These are phyloP conservation scores for Bipolaris gigantea DNA, from an alignment of 2,329 filamentous ascomycete species.

Conservation along the genomic window DNA sequence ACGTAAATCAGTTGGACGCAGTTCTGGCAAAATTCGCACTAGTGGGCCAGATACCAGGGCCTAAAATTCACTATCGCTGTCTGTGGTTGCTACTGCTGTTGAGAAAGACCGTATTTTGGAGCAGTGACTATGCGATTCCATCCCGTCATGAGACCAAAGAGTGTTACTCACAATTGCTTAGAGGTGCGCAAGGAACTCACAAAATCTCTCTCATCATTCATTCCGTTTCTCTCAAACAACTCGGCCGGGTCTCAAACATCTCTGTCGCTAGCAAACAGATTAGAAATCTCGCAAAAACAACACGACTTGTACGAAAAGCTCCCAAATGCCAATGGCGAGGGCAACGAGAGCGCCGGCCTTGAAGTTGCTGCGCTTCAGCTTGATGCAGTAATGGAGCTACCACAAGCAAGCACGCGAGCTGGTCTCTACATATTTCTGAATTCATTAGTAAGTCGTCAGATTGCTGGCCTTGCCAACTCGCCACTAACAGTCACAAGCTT, in stretches of 20 bases:
- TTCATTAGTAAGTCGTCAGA: slow-evolving; percentile 62
- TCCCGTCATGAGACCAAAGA: neutral
- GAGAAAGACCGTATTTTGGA: no score
- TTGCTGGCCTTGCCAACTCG: neutral
- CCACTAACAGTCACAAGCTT: slow-evolving; percentile 60
- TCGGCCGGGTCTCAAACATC: slow-evolving; percentile 56
- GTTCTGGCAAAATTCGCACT: no score
- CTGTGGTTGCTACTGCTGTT: no score
- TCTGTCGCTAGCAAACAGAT: slow-evolving; percentile 49
- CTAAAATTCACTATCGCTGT: no score
- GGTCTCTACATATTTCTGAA: slow-evolving; percentile 86
- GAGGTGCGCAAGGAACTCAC: slow-evolving; percentile 39
- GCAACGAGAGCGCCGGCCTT: slow-evolving; percentile 42
- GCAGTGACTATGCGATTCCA: neutral
- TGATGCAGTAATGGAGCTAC: slow-evolving; percentile 64
- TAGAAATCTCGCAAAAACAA: slow-evolving; percentile 46
- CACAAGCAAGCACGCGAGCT: slow-evolving; percentile 73
- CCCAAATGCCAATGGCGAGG: slow-evolving; percentile 49
- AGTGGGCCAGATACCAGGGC: no score
- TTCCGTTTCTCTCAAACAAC: slow-evolving; percentile 57
- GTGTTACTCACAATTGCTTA: slow-evolving; percentile 13
- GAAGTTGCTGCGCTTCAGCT: slow-evolving; percentile 54
- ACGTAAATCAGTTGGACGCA: no score
- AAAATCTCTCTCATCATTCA: slow-evolving; percentile 39
- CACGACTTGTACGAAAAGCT: slow-evolving; percentile 49